Conservation (phyloP, 306 rosid genomes). For the Macrotyloma uniflorum region DNA sequence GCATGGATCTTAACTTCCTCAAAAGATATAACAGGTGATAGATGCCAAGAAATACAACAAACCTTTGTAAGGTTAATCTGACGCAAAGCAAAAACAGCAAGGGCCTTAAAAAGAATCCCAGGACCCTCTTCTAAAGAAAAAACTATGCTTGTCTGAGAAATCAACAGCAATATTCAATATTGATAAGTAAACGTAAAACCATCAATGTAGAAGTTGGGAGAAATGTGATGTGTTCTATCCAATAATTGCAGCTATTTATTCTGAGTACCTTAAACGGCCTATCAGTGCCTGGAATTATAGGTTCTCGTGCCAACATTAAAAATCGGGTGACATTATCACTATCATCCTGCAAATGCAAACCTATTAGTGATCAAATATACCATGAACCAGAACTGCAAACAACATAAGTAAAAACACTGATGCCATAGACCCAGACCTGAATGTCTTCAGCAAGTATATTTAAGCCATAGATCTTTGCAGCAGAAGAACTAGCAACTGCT, state of each 20-base stretch:
- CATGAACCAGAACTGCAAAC: slow-evolving; percentile 7
- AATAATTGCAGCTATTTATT: slow-evolving; percentile 27
- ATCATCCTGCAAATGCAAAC: slow-evolving; percentile 75
- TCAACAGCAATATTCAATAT: slow-evolving; percentile 20
- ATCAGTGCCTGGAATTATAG: slow-evolving; percentile 92
- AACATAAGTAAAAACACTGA: slow-evolving; percentile 14
- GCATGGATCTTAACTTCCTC: slow-evolving; percentile 10
- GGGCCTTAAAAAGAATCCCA: slow-evolving; percentile 95
- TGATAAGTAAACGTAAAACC: slow-evolving; percentile 21
- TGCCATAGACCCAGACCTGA: slow-evolving; percentile 61
- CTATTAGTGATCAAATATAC: slow-evolving; percentile 29
- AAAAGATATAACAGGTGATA: slow-evolving; percentile 8
- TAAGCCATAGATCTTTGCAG: slow-evolving; percentile 84
- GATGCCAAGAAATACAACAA: slow-evolving; percentile 16
- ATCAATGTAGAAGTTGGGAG: slow-evolving; percentile 5
- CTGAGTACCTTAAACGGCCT: slow-evolving; percentile 81
- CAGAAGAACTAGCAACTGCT: slow-evolving; percentile 92
- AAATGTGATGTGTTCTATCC: slow-evolving; percentile 6
- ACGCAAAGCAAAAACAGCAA: slow-evolving; percentile 95
- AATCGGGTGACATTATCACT: slow-evolving; percentile 88
- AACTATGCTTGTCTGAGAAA: slow-evolving; percentile 88
- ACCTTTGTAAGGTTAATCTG: slow-evolving; percentile 90
- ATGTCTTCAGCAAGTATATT: slow-evolving; percentile 82
- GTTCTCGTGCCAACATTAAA: slow-evolving; percentile 90
- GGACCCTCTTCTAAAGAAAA: slow-evolving; percentile 98